phyloP scores from a whole-genome alignment of 1,139 yeast species.

The Candida frijolesensis region DNA sequence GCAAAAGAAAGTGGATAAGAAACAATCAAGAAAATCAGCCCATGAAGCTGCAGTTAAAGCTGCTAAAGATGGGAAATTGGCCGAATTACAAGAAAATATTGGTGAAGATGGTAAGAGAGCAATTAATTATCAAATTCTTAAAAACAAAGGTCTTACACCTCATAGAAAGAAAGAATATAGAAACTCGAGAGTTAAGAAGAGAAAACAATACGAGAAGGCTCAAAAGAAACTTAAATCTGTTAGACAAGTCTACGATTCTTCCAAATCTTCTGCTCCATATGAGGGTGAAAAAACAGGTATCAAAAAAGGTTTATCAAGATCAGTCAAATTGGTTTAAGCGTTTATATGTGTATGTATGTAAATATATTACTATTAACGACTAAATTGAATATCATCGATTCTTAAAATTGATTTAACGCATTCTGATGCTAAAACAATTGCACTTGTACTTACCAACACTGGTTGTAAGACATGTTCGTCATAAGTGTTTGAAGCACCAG shows the following conservation, averaged over 20 bases:
- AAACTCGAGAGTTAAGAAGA: constrained; percentile 96
- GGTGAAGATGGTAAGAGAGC: constrained; percentile 93
- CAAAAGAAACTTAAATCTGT: constrained; percentile 91
- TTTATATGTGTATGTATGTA: neutral
- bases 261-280: constrained; percentile 74
- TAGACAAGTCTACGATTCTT: constrained; percentile 81
- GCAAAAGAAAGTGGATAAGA: constrained; percentile 47
- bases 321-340: constrained; percentile 66
- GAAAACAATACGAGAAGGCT: constrained; percentile 94
- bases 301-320: constrained; percentile 85
- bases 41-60: constrained; percentile 77
- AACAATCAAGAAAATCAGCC: constrained; percentile 58
- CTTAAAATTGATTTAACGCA: constrained; percentile 94
- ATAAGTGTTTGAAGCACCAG: constrained; percentile 88
- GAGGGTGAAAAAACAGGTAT: constrained; percentile 97
- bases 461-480: constrained; percentile 97
- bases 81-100: constrained; percentile 63
- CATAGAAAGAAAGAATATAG: constrained; percentile 91
- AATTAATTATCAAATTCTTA: constrained; percentile 86
- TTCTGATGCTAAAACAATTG: constrained; percentile 92
- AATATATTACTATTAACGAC: constrained; percentile 25
- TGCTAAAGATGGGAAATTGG: constrained; percentile 81
- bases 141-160: constrained; percentile 94
- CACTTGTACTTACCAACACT: constrained; percentile 89
- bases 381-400: constrained; percentile 87